phyloP scores from a whole-genome alignment of 140 eudicot species.

The Ambrosia hybrid region DNA sequence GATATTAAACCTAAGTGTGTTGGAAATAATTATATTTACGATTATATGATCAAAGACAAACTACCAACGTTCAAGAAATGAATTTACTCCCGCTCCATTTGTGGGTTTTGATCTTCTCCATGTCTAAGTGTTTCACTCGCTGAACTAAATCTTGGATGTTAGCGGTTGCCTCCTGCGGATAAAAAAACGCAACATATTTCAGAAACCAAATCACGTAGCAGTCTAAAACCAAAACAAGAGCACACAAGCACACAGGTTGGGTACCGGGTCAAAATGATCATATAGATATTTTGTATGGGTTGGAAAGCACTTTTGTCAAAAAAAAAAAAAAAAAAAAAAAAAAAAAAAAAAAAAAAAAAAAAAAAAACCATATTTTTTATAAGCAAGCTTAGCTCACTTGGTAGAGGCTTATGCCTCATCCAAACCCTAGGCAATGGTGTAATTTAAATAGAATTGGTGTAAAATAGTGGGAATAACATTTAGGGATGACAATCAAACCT shows the following conservation, averaged over 20 bases:
- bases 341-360: background rate
- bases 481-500: no score
- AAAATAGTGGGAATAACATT: no score
- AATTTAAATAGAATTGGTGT: no score
- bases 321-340: background rate
- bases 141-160: slow-evolving; percentile 62
- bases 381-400: background rate
- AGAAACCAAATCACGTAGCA: background rate
- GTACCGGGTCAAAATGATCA: background rate
- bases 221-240: background rate
- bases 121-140: slow-evolving; percentile 51
- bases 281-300: background rate
- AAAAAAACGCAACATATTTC: background rate
- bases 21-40: slow-evolving; percentile 17
- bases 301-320: background rate
- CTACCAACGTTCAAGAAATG: background rate
- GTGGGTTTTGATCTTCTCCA: slow-evolving; percentile 43
- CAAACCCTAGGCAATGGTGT: no score
- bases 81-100: slow-evolving; percentile 23
- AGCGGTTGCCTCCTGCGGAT: slow-evolving; percentile 63
- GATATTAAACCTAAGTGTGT: background rate
- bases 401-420: no score
- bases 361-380: background rate
- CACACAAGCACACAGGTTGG: background rate
- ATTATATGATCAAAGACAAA: background rate